phyloP scores from a whole-genome alignment of 371 early-diverging fungal species.

The Fennellomyces sp. region DNA sequence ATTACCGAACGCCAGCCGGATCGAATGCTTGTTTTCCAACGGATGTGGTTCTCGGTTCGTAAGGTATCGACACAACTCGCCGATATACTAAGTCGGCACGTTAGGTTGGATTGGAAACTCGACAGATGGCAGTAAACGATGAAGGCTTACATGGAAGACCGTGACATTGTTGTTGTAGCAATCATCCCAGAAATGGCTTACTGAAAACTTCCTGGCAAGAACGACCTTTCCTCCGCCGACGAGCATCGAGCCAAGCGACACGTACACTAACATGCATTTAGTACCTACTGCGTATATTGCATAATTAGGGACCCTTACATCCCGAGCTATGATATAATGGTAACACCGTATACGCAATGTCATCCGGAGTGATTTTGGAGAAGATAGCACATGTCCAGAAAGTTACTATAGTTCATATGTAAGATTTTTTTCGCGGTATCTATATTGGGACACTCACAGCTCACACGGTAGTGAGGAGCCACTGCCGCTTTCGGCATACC shows the following conservation, averaged over 20 bases:
- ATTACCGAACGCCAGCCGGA: conserved; percentile 68
- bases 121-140: background rate
- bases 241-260: conserved; percentile 25
- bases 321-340: conserved; percentile 56
- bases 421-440: background rate
- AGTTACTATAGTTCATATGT: background rate
- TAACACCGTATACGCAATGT: conserved; percentile 45
- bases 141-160: conserved; percentile 33
- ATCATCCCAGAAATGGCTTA: conserved; percentile 51
- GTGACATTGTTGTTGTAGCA: conserved; percentile 39
- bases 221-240: conserved; percentile 40
- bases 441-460: conserved; percentile 2
- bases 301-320: conserved; percentile 17
- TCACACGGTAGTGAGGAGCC: conserved; percentile 5
- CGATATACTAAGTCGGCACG: conserved; percentile 50
- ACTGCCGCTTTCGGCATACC: conserved; percentile 20
- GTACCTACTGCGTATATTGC: no score
- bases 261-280: conserved; percentile 36
- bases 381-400: background rate
- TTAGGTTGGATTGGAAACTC: background rate
- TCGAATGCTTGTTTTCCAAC: conserved; percentile 43
- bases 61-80: conserved; percentile 74
- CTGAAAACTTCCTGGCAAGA: conserved; percentile 51
- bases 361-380: background rate
- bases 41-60: conserved; percentile 48